A percentile compares a stretch with the other conserved stretches of the same genome.
Evolutionary conservation across 2,329 filamentous ascomycete species (phyloP).

Genomic region (Ophiostoma himal-ulmi): DNA sequence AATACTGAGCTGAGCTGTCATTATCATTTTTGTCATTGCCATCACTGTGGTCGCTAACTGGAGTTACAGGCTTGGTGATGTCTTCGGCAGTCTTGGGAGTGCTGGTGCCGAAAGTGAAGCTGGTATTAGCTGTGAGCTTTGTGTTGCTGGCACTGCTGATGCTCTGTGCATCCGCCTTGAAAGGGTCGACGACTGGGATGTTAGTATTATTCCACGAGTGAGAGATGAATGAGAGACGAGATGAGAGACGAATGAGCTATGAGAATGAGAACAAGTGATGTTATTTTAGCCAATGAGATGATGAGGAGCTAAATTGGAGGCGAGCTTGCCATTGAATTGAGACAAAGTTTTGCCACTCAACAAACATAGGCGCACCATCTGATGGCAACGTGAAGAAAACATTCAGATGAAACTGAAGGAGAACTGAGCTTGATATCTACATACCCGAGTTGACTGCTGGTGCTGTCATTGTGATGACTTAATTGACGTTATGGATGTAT

Average conservation of each 20-base stretch:
- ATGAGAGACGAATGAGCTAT: neutral
- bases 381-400: neutral
- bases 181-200: neutral
- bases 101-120: neutral
- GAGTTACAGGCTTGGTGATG: constrained; percentile 19
- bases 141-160: neutral
- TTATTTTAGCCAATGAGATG: neutral
- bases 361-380: neutral
- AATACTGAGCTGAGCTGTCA: neutral
- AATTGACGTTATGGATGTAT: constrained; percentile 18
- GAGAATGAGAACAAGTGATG: neutral
- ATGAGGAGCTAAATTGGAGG: neutral
- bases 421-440: neutral
- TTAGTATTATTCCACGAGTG: neutral
- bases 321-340: neutral
- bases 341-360: neutral
- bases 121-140: neutral
- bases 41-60: constrained; percentile 15
- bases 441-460: constrained; percentile 23
- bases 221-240: neutral
- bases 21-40: neutral
- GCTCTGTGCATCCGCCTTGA: neutral
- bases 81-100: neutral
- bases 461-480: constrained; percentile 27
- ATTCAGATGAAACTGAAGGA: neutral